Conservation (phyloP, 139 green algal genomes). For the Axilococcus clingmanii region DNA sequence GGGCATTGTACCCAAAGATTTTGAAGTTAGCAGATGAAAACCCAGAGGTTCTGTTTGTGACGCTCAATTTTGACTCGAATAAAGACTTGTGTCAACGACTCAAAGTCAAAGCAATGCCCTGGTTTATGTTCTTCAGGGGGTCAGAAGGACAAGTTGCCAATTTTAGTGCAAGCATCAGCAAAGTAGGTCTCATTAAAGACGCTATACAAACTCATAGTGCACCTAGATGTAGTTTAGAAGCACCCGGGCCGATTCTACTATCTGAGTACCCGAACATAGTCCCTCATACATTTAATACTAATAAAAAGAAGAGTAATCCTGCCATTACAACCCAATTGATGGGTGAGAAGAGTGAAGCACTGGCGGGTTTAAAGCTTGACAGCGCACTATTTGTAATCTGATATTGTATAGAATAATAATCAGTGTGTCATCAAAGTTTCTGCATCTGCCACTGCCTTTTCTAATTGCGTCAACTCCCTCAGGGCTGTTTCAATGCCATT, state of each 20-base stretch:
- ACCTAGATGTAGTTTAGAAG: neutral
- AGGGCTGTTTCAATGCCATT: neutral
- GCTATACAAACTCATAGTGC: neutral
- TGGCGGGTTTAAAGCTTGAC: too few species aligned
- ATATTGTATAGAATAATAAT: too few species aligned
- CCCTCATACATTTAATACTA: too few species aligned
- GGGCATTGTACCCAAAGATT: constrained; percentile 85
- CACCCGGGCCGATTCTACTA: neutral
- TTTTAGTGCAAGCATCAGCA: constrained; percentile 64
- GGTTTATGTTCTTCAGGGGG: constrained; percentile 88
- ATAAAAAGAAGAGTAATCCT: too few species aligned
- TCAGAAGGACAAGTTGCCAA: constrained; percentile 58
- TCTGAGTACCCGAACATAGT: neutral
- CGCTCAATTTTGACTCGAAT: constrained; percentile 87
- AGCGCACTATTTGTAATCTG: too few species aligned
- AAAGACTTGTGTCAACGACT: constrained; percentile 65
- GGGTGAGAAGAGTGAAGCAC: too few species aligned
- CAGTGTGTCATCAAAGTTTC: too few species aligned
- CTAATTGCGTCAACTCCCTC: constrained; percentile 7
- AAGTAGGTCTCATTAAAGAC: constrained; percentile 42
- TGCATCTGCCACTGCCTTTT: neutral
- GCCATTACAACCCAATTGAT: too few species aligned
- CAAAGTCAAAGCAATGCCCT: constrained; percentile 85
- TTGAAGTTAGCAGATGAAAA: constrained; percentile 52
- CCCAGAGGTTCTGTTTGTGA: constrained; percentile 66